Evolutionary conservation across 352 stramenopile species (phyloP), one percentile per base, ranked within the genome.

Genomic region (Pythium plurisporium): DNA sequence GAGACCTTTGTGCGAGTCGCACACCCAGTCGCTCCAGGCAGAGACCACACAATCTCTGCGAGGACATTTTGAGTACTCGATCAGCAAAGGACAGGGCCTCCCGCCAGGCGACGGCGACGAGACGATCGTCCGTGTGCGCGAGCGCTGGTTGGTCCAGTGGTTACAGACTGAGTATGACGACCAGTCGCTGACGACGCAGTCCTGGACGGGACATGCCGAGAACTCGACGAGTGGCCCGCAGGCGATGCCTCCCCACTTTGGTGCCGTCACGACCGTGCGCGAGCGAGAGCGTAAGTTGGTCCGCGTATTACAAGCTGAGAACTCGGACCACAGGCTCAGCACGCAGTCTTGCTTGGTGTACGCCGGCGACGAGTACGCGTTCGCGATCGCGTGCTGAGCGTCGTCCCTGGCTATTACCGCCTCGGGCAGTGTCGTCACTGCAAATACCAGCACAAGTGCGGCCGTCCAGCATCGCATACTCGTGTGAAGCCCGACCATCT

Each of bases 171-270:
- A 65, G 55, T 67, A 89, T 0, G 49, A n/a, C 7, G 55, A 62
- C 78, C 78, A 91, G 10, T 68, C 57, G 26, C 65, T 75, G 31
- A 89, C 74, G 34, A 78, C 62, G 26, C 81, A 91, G 50, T 75
- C 47, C 19, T 64, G 33, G 59, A 45, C 8, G 52, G 56, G 23
- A 33, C 55, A 63, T 37, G 20, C 2, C 36, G 55, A 38, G 55
- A 43, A 56, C n/a, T 82, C 70, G 6, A 31, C 65, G 0, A 82
- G 55, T 17, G 38, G 8, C 17, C 58, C 58, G 31, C 79, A 89
- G 10, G 36, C 36, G 0, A 42, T 26, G 7, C 76, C 76, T 3
- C 66, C 73, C 23, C 77, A 65, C 5, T 61, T 43, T 17, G 67
- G 10, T 0, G 49, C 30, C 20, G 65, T 69, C 30, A 54, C 26